Evolutionary conservation across 306 rosid species (phyloP).

Genomic region (Calophaca sinica): DNA sequence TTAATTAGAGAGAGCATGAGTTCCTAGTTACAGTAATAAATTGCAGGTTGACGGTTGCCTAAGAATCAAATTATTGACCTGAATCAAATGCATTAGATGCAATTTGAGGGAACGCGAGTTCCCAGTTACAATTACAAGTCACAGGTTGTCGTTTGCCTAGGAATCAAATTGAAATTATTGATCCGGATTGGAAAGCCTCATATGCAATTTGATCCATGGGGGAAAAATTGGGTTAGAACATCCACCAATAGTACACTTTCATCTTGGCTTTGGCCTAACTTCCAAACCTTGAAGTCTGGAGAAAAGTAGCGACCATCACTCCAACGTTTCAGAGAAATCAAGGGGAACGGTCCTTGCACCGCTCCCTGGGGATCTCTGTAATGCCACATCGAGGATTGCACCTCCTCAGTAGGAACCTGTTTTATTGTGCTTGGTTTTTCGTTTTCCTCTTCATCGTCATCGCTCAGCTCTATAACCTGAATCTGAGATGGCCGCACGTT

Average conservation of each 20-base stretch:
- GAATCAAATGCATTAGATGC: constrained; percentile 16
- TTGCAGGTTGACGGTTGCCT: constrained; percentile 20
- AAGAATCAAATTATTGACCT: constrained; percentile 30
- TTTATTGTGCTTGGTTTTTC: constrained; percentile 42
- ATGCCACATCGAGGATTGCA: constrained; percentile 59
- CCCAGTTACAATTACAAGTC: constrained; percentile 8
- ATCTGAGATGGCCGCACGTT: constrained; percentile 41
- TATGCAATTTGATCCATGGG: neutral
- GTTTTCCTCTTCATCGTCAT: constrained; percentile 49
- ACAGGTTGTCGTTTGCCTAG: neutral
- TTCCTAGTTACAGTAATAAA: constrained; percentile 31
- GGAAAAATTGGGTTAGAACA: constrained; percentile 53
- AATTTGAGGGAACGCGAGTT: neutral
- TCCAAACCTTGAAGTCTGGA: constrained; percentile 84
- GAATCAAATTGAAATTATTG: neutral
- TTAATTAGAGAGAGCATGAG: constrained; percentile 3
- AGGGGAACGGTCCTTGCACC: constrained; percentile 79
- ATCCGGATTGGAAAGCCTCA: neutral
- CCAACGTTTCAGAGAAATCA: constrained; percentile 68
- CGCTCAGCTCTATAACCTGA: constrained; percentile 63
- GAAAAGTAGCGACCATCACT: constrained; percentile 68
- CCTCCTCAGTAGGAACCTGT: constrained; percentile 38
- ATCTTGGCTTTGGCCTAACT: constrained; percentile 54
- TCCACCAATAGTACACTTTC: constrained; percentile 60
- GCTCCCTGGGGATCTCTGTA: constrained; percentile 76